Percentiles rank a stretch among this genome's conserved stretches.
Conservation (phyloP, 1,284 basidiomycete species). For the Naganishia liquefaciens region DNA sequence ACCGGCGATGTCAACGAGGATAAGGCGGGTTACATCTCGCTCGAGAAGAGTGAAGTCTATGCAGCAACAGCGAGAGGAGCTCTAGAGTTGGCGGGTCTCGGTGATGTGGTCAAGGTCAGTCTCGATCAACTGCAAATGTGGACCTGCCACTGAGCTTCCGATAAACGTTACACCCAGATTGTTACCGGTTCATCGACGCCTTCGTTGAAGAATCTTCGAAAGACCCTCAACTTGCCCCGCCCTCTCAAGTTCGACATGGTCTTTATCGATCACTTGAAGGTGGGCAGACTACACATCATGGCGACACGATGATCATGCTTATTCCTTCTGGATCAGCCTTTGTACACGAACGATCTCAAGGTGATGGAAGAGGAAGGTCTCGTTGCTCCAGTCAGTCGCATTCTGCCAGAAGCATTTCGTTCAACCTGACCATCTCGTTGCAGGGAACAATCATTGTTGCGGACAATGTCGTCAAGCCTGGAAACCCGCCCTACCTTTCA, state of each 20-base stretch:
- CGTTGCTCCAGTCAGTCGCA: conserved; percentile 41
- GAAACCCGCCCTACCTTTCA: conserved; percentile 47
- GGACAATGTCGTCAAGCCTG: conserved; percentile 49
- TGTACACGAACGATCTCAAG: conserved; percentile 48
- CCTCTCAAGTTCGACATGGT: conserved; percentile 46
- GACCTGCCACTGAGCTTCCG: not conserved
- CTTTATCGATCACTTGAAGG: conserved; percentile 48
- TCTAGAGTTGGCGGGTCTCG: conserved; percentile 43
- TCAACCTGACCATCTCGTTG: not conserved
- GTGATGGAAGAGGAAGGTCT: conserved; percentile 47
- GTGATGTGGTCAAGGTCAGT: conserved; percentile 40
- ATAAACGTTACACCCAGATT: conserved; percentile 34
- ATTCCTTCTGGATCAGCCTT: conserved; percentile 30
- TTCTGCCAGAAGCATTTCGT: too few relatives aligned
- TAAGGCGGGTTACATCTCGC: conserved; percentile 45
- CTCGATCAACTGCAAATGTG: not conserved
- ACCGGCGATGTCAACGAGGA: conserved; percentile 32
- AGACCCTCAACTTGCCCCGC: conserved; percentile 42
- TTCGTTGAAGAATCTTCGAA: conserved; percentile 38
- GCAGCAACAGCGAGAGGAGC: conserved; percentile 42
- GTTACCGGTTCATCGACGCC: conserved; percentile 42
- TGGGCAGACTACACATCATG: not conserved
- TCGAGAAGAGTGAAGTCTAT: conserved; percentile 47
- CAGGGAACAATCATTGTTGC: conserved; percentile 46
- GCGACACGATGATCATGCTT: not conserved